A percentile compares a stretch with the other conserved stretches of the same genome.
These are phyloP conservation scores for Leucaena leucocephala DNA, from an alignment of 306 rosid genomes.

Conservation along the genomic window DNA sequence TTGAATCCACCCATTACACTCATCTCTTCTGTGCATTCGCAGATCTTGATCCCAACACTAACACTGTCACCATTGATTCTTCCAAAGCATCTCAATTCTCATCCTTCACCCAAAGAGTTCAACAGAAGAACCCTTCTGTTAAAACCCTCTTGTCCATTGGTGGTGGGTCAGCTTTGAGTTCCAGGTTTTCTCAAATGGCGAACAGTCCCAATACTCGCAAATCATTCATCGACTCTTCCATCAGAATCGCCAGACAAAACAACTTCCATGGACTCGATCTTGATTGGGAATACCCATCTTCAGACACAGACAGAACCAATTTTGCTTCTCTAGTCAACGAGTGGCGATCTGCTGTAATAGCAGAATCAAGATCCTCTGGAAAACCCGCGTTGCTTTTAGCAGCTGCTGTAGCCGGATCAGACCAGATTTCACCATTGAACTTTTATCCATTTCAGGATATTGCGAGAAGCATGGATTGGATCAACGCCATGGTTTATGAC, in stretches of 20 bases:
- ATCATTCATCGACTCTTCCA: slow-evolving; percentile 58
- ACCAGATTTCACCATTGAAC: slow-evolving; percentile 33
- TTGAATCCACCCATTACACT: slow-evolving; percentile 58
- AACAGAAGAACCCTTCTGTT: slow-evolving; percentile 48
- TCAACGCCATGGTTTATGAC: slow-evolving; percentile 47
- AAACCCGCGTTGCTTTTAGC: slow-evolving; percentile 20
- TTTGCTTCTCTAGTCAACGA: slow-evolving; percentile 45
- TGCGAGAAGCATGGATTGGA: slow-evolving; percentile 38
- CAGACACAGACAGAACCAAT: slow-evolving; percentile 36
- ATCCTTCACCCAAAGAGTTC: slow-evolving; percentile 46
- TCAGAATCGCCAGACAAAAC: slow-evolving; percentile 38
- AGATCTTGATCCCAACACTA: slow-evolving; percentile 32
- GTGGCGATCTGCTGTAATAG: slow-evolving; percentile 42
- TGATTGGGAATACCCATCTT: slow-evolving; percentile 46
- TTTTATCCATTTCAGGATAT: slow-evolving; percentile 27
- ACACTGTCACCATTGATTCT: slow-evolving; percentile 38
- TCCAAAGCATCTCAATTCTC: slow-evolving; percentile 40
- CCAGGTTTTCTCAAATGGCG: slow-evolving; percentile 34
- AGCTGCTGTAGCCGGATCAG: slow-evolving; percentile 38
- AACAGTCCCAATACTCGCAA: slow-evolving; percentile 34
- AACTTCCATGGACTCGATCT: slow-evolving; percentile 58
- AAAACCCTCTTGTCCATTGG: slow-evolving; percentile 55
- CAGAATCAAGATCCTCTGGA: slow-evolving; percentile 37
- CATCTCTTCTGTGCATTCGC: slow-evolving; percentile 68
- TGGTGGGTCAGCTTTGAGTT: background rate